Base-by-base conservation (phyloP, 2,329 filamentous ascomycete genomes). In the Xylaria sp. region DNA sequence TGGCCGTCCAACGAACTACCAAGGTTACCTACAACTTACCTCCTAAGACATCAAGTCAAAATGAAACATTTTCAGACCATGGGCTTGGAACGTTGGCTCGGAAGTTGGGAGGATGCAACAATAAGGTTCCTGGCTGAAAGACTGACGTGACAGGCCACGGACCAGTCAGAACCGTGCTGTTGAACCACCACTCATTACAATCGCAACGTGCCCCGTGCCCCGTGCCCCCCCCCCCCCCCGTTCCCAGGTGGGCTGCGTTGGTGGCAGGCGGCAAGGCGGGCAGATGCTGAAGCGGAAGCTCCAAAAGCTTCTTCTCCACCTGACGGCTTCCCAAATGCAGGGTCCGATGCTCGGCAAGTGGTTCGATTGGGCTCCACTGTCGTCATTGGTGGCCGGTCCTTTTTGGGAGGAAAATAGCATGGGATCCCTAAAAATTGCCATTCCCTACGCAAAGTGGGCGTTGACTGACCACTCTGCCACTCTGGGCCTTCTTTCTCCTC, bases 271-370 rank as follows among this genome's bases (percentile, higher is more conserved):
- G 29, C 16, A 13, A 3, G 29, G 9, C n/a, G n/a, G n/a, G n/a
- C n/a, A n/a, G n/a, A n/a, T n/a, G n/a, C n/a, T n/a, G n/a, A n/a
- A n/a, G n/a, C n/a, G n/a, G n/a, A n/a, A n/a, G n/a, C n/a, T n/a
- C n/a, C n/a, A 13, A 7, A 11, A 34, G 8, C 11, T 39, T 17
- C 13, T 44, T 57, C 56, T 48, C 59, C 60, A 62, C 54, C 57
- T 45, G 22, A 47, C 44, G 47, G 49, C 54, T 54, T 61, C 45
- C 39, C 43, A 41, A 56, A 62, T 62, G 60, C 60, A 62, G 60
- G 60, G 60, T 62, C 60, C 57, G 60, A 62, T 60, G 57, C 55
- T 62, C 60, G 57, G 57, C 50, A 56, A 48, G 51, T 55, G 48
- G 55, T 46, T 56, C 48, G 57, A 56, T 54, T 44, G 11, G 45